Evolutionary conservation across 2,329 filamentous ascomycete genomes (phyloP), one percentile per base, ranked within the genome.

Genomic region (Aureobasidium musti): DNA sequence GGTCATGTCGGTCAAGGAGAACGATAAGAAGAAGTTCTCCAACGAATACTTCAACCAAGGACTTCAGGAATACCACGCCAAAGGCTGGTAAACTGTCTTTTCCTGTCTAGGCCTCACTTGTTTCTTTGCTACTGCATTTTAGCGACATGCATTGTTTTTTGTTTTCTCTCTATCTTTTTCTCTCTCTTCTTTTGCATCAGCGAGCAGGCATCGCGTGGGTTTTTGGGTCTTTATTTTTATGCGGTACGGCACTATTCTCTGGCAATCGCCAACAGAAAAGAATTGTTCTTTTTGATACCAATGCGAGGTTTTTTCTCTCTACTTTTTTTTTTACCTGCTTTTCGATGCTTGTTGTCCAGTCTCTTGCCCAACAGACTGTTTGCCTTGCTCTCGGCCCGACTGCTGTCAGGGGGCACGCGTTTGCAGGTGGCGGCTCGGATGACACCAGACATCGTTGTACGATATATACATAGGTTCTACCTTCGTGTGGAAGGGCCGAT

Each of bases 1-100:
- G 85, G 78, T 76, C 67, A 67, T 76, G 59, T 74, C 73, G 28
- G 71, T 73, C 17, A 70, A 72, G 65, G 70, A 72, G 39, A 63
- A 53, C 35, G 50, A 60, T 19, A 66, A 68, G 54, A 82, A 84
- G 69, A 89, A 90, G 73, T 86, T 88, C 73, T 94, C 86, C 87
- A 95, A 95, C 77, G 88, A 95, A 73, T 95, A 92, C 78, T 92
- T 96, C 74, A 87, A 90, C 74, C 87, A 89, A 75, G 91, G 92
- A 52, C 86, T 91, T n/a, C 87, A 87, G 75, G 91, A 92, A 73
- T 96, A 95, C 79, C 90, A 96, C 76, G 85, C 89, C 70, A 91
- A 91, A 77, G 92, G 91, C 74, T 96, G 92, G 92, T 96, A 73
- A 69, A 37, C 28, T 28, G 50, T 49, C 54, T 41, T 35, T 41